Percentiles rank a stretch among this genome's conserved stretches.
Evolutionary conservation across 495 filamentous ascomycete species (phyloP).

Genomic region (Hypomontagnella monticulosa): DNA sequence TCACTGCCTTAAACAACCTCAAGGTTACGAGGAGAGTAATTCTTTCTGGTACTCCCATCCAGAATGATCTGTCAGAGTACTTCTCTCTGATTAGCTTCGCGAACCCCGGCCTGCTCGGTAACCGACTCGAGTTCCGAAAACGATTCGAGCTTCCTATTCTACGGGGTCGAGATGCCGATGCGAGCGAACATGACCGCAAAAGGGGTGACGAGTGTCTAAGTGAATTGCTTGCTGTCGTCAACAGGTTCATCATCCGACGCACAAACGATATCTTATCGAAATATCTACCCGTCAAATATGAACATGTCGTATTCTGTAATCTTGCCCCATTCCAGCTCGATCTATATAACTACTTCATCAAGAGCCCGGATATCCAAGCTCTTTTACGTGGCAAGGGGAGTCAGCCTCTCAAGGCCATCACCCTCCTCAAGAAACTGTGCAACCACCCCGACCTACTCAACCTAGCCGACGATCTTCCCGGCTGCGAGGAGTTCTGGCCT

Average conservation of each 20-base stretch:
- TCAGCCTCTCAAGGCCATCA: conserved; percentile 95
- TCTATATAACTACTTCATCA: conserved; percentile 96
- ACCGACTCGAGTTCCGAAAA: conserved; percentile 91
- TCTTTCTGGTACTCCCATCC: conserved; percentile 95
- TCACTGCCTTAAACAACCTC: conserved; percentile 85
- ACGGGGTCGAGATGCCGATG: conserved; percentile 89
- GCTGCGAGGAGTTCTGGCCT: conserved; percentile 83
- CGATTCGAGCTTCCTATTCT: conserved; percentile 94
- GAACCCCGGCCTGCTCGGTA: conserved; percentile 91
- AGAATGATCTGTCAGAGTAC: conserved; percentile 98
- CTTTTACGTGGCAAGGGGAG: conserved; percentile 94
- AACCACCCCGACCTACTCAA: conserved; percentile 96
- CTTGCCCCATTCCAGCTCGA: conserved; percentile 90
- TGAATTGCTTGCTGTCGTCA: conserved; percentile 86
- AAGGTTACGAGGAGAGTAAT: conserved; percentile 94
- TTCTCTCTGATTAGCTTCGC: conserved; percentile 97
- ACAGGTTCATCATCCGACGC: conserved; percentile 98
- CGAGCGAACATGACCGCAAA: conserved; percentile 81
- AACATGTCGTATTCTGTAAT: conserved; percentile 99
- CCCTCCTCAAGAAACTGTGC: conserved; percentile 96
- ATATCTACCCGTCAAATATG: conserved; percentile 98
- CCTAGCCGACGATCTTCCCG: conserved; percentile 84
- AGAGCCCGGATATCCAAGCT: conserved; percentile 92
- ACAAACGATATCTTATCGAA: conserved; percentile 99
- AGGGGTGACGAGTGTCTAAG: conserved; percentile 84